Evolutionary conservation across 768 basidiomycete genomes (phyloP).

Genomic region (Termitomyces eurrhizus): DNA sequence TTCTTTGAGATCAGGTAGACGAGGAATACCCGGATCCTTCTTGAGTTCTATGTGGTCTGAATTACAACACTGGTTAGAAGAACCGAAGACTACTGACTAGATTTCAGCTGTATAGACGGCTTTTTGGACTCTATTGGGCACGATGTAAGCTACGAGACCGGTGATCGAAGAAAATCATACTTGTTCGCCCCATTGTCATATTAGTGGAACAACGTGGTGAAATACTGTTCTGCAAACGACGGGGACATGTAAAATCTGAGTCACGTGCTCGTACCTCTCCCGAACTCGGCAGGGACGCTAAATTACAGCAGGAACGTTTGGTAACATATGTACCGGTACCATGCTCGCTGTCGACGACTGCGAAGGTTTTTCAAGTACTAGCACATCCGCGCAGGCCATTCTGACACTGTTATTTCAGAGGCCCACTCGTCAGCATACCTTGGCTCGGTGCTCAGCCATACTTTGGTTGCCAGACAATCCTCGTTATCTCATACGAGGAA

Average conservation of each 20-base stretch:
- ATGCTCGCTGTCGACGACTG: conserved; percentile 4
- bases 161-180: conserved; percentile 20
- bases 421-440: conserved; percentile 2
- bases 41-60: conserved; percentile 55
- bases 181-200: conserved; percentile 39
- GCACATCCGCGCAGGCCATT: not conserved
- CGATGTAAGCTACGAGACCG: not conserved
- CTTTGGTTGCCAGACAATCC: conserved; percentile 9
- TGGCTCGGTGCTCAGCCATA: conserved; percentile 10
- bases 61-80: not conserved
- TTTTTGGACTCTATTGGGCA: conserved; percentile 33
- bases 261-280: conserved; percentile 1
- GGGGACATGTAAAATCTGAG: not conserved
- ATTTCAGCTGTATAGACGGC: conserved; percentile 34
- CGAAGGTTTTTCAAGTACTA: not conserved
- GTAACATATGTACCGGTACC: not conserved
- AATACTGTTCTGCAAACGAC: too few species aligned
- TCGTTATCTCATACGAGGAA: conserved; percentile 10
- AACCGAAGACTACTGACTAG: conserved; percentile 27
- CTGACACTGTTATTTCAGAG: conserved; percentile 6
- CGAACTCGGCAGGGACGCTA: not conserved
- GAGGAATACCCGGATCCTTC: conserved; percentile 87
- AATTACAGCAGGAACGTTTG: not conserved
- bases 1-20: conserved; percentile 69
- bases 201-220: not conserved